Evolutionary conservation across 805 yeast genomes (phyloP), one percentile per base, ranked within the genome.

Genomic region (Wickerhamiella domercqiae): DNA sequence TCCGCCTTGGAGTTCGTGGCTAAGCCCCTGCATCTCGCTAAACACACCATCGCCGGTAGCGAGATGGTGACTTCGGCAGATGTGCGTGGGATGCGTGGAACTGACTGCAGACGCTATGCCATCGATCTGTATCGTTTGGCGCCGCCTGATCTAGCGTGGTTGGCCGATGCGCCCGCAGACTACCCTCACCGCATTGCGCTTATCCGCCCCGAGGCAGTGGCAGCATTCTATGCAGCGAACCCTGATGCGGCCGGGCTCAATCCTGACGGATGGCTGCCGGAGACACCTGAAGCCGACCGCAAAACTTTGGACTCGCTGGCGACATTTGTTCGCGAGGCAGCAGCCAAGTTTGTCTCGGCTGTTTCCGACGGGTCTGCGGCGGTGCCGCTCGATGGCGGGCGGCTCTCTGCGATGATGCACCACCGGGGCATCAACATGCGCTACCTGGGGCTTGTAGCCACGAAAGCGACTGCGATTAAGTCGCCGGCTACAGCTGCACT

Each of bases 141-240:
- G 13, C 97, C 96, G 26, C 62, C 78, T 36, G 98, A 87, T 60
- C 66, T 84, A 40, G 71, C 68, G 41, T 86, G 86, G 52, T 67
- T 72, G 38, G 86, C 78, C 40, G 46, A 40, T 14, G 60, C 56
- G 2, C 51, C 52, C 26, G 57, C 62, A 3, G 55, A 57, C n/a
- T 86, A 84, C 54, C 94, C 95, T 14, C 95, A 83, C 53, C 70
- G 72, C 45, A 81, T 83, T 58, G 66, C 79, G 11, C 69, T 79
- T 19, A 52, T 87, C 32, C 75, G 97, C 61, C 75, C 74, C 46
- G 97, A 87, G 60, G 90, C 94, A 14, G 38, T 76, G 37, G 64
- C 63, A 7, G 61, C 75, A 42, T 73, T 75, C 35, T 62, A 69
- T 30, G 62, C 68, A 29, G 55, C 64, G 38, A 75, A 71, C 52